Base-by-base conservation (phyloP, 2,329 filamentous ascomycete genomes). In the Fusarium cicatricum region DNA sequence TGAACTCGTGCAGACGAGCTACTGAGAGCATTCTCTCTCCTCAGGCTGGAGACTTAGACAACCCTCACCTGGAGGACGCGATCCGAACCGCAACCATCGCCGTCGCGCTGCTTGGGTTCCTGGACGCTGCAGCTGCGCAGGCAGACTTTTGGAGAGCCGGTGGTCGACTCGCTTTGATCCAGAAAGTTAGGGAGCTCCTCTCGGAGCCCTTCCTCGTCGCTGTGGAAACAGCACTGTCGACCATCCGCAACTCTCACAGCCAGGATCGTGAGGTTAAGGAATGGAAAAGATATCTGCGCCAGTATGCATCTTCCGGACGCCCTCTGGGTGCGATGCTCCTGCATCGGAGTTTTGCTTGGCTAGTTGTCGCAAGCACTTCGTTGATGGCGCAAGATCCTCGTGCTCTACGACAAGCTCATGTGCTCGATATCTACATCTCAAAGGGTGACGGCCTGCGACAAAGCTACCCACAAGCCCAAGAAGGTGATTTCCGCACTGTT, bases 271-370 rank as follows among this genome's bases (percentile, higher is more conserved):
- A 84, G 23, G 79, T 91, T 16, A 90, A 87, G 68, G 90, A 97
- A 63, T 99, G 95, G 95, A 96, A 90, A 76, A 87, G 89, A 61
- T 92, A 91, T 74, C 78, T 91, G 52, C 90, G 89, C 38, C 90
- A 93, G 58, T 99, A 98, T 76, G 87, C 91, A 23, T 84, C 87
- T 14, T 83, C 86, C 54, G 90, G 90, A 10, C 85, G 91, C 16
- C 94, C 96, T 1, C 78, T 99, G 37, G 92, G 95, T 10, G 92
- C 93, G 11, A 95, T 97, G 89, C 82, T 98, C 6, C 77, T 99
- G 17, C 92, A 97, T 72, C 87, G 91, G 69, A 92, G 89, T 60
- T 96, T 96, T 71, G 92, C 96, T 82, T 88, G 87, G 74, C 84
- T 98, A 28, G 81, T 97, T 11, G 88, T 92, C 29, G 86, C 92